These are phyloP conservation scores for Abortiporus biennis DNA, from an alignment of 1,284 basidiomycete genomes.

Conservation along the genomic window DNA sequence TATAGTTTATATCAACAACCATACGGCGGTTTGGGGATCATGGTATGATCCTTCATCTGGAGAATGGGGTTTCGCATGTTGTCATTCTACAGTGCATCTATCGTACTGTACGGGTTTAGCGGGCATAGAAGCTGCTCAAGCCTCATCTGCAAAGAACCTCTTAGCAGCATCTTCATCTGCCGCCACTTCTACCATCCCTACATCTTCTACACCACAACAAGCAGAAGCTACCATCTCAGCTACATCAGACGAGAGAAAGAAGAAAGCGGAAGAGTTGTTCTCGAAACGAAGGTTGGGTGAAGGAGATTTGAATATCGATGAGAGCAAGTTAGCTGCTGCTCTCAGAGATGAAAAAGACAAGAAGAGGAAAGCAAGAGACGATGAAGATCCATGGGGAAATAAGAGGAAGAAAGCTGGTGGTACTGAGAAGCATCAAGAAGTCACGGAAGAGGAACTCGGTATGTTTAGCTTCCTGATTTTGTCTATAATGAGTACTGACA, in stretches of 20 bases:
- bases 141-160: slow-evolving; percentile 65
- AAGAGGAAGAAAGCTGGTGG: slow-evolving; percentile 32
- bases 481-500: slow-evolving; percentile 14
- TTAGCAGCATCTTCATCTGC: slow-evolving; percentile 36
- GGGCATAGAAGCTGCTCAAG: slow-evolving; percentile 75
- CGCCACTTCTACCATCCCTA: slow-evolving; percentile 12
- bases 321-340: slow-evolving; percentile 61
- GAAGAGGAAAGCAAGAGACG: slow-evolving; percentile 56
- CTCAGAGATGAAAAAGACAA: slow-evolving; percentile 80
- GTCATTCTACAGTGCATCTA: slow-evolving; percentile 81
- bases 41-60: slow-evolving; percentile 76
- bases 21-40: slow-evolving; percentile 93
- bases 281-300: slow-evolving; percentile 72
- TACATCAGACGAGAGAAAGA: slow-evolving; percentile 26
- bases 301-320: slow-evolving; percentile 67
- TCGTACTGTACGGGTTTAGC: slow-evolving; percentile 93
- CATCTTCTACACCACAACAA: slow-evolving; percentile 16
- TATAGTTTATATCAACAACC: slow-evolving; percentile 88
- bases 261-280: slow-evolving; percentile 53
- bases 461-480: slow-evolving; percentile 21
- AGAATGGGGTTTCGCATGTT: slow-evolving; percentile 93
- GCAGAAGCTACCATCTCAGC: slow-evolving; percentile 18
- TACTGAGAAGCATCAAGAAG: slow-evolving; percentile 62
- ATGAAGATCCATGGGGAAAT: slow-evolving; percentile 50
- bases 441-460: slow-evolving; percentile 93